These are phyloP conservation scores for Aspergillus persii DNA, from an alignment of 2,329 filamentous ascomycete species.

Conservation along the genomic window DNA sequence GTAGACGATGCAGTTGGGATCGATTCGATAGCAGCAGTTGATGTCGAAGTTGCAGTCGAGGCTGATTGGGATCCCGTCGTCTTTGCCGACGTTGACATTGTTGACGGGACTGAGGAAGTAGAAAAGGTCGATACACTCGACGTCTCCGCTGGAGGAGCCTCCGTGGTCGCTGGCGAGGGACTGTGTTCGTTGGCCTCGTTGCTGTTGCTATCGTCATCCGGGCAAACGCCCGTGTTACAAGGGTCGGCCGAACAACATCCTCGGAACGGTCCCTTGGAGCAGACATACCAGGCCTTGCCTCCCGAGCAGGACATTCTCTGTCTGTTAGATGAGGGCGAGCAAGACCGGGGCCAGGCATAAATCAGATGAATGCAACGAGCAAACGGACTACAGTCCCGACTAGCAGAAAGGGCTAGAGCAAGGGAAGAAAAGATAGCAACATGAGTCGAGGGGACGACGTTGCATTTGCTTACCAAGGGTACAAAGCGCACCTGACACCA, in stretches of 20 bases:
- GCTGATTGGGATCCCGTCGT: neutral
- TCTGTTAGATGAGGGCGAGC: neutral
- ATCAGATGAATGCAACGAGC: neutral
- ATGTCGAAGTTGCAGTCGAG: conserved; percentile 1
- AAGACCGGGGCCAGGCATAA: neutral
- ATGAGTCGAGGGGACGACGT: neutral
- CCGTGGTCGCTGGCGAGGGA: neutral
- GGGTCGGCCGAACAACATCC: conserved; percentile 36
- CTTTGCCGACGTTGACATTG: neutral
- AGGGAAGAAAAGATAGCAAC: neutral
- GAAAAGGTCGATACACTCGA: neutral
- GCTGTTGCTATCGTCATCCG: conserved; percentile 15
- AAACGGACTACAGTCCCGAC: neutral
- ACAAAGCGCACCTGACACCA: neutral
- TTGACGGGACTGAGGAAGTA: neutral
- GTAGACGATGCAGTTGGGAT: neutral
- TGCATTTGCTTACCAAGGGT: neutral
- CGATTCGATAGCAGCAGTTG: neutral
- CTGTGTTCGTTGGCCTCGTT: neutral
- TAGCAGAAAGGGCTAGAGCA: neutral
- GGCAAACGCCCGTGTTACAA: conserved; percentile 30
- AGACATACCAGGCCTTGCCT: conserved; percentile 27
- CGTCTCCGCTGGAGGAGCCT: too few relatives aligned
- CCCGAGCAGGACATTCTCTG: conserved; percentile 15
- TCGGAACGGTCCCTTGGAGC: conserved; percentile 20